Evolutionary conservation across 179 eudicot species (phyloP), one percentile per base, ranked within the genome.

Genomic region (Gypsophila paniculata): DNA sequence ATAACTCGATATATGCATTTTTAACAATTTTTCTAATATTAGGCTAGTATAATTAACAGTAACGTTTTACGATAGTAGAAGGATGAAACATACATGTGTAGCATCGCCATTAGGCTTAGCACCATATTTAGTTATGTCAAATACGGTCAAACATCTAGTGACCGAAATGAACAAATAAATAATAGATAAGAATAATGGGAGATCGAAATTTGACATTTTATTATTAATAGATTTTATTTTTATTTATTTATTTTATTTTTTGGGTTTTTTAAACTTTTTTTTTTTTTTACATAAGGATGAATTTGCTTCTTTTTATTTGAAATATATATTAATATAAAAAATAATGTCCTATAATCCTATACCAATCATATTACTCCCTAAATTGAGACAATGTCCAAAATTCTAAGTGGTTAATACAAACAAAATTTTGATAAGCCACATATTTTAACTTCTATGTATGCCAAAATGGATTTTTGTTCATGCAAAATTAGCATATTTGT

Each of bases 41-140:
- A 38, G 34, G 1, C 34, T 29, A 29, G 34, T n/a, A n/a, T n/a
- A n/a, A n/a, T n/a, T n/a, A n/a, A n/a, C n/a, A n/a, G n/a, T n/a
- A n/a, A n/a, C n/a, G n/a, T 36, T 3, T 36, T 36, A 36, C 42
- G 42, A 2, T 42, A 42, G 11, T 42, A 42, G 36, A 32, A 4
- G 1, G 10, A 2, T 17, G 26, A 5, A 12, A 1, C 0, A 51
- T 67, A 79, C 81, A 75, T 60, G 49, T 61, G 72, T 82, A 21
- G 77, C 78, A 66, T 69, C 82, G 17, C 46, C 84, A 68, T 67
- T 64, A 19, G 78, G 74, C 48, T 78, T 76, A 0, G 84, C 82
- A 19, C 86, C 86, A 19, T 69, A 67, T 13, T 57, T 65, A 22
- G 72, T 75, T 22, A 83, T 77, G 63, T 80, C 79, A 15, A 79